Evolutionary conservation across 768 basidiomycete species (phyloP).

Genomic region (Mycena chlorophos): DNA sequence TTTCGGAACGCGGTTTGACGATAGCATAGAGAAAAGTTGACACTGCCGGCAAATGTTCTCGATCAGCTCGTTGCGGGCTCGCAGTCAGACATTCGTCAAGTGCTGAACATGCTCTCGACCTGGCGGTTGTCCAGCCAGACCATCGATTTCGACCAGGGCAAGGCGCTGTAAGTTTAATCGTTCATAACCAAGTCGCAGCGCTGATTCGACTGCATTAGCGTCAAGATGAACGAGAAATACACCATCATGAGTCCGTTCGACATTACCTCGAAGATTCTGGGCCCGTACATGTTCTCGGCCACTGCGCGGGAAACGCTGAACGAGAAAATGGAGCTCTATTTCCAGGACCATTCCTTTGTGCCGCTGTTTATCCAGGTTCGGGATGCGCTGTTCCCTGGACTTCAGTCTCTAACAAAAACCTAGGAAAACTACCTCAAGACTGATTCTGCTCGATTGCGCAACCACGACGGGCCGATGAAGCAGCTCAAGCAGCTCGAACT

Average conservation of each 20-base stretch:
- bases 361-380: constrained; percentile 93
- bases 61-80: constrained; percentile 89
- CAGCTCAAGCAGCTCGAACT: constrained; percentile 72
- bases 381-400: not conserved
- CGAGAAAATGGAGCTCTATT: constrained; percentile 95
- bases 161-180: constrained; percentile 68
- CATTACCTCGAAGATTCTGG: constrained; percentile 83
- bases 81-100: constrained; percentile 95
- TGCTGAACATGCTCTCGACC: constrained; percentile 96
- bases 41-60: constrained; percentile 85
- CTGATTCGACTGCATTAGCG: constrained; percentile 43
- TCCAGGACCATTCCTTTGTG: constrained; percentile 92
- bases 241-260: constrained; percentile 90
- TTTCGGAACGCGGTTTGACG: constrained; percentile 1
- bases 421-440: constrained; percentile 96
- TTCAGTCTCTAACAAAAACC: not conserved
- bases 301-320: constrained; percentile 79
- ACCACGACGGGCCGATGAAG: constrained; percentile 62
- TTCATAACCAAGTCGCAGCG: not conserved
- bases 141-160: constrained; percentile 92
- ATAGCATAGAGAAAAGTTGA: constrained; percentile 79
- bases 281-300: constrained; percentile 85
- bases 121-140: constrained; percentile 83
- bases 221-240: constrained; percentile 91
- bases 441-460: constrained; percentile 61